A percentile compares a stretch with the other conserved stretches of the same genome.
Evolutionary conservation across 768 basidiomycete species (phyloP).

Genomic region (Gymnopilus junonius): DNA sequence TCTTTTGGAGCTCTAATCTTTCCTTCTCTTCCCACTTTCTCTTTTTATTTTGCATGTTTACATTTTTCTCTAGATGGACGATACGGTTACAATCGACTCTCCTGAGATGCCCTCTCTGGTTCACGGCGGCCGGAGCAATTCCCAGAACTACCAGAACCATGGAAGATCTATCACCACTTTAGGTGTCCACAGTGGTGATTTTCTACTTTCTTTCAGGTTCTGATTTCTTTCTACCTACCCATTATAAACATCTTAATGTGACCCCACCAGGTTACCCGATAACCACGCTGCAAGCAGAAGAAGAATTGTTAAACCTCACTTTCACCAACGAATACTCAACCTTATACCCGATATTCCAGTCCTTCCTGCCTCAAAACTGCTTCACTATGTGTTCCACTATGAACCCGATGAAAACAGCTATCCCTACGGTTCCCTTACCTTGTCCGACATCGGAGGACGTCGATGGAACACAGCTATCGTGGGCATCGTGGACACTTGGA

Average conservation of each 20-base stretch:
- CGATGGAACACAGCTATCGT: background rate
- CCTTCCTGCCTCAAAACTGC: background rate
- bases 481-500: background rate
- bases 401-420: background rate
- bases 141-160: background rate
- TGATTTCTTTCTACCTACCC: too few relatives aligned
- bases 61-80: background rate
- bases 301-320: background rate
- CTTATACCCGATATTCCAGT: background rate
- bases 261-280: too few relatives aligned
- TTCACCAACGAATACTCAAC: background rate
- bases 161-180: too few relatives aligned
- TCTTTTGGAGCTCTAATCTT: too few relatives aligned
- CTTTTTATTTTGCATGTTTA: too few relatives aligned
- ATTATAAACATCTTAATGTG: too few relatives aligned
- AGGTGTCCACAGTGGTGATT: too few relatives aligned
- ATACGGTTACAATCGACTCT: background rate
- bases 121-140: background rate
- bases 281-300: background rate
- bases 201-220: too few relatives aligned
- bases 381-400: background rate
- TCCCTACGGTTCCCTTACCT: background rate
- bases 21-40: too few relatives aligned
- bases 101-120: background rate
- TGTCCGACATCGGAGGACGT: background rate